Evolutionary conservation across 371 early-diverging fungal genomes (phyloP).

Genomic region (Mucor indicus): DNA sequence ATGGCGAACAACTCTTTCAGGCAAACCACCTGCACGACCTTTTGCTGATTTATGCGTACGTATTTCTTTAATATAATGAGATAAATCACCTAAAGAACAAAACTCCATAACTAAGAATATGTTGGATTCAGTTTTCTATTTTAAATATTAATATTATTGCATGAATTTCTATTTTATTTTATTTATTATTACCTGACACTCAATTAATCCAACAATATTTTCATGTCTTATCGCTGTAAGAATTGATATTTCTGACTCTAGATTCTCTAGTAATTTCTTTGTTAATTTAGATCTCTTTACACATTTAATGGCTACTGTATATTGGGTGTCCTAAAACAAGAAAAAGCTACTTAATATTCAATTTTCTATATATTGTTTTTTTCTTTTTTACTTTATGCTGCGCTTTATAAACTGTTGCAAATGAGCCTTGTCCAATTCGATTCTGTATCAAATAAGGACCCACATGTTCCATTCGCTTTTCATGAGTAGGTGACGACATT

Average conservation of each 20-base stretch:
- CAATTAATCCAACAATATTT: constrained; percentile 84
- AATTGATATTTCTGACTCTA: constrained; percentile 91
- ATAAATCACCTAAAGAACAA: constrained; percentile 89
- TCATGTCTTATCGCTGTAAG: constrained; percentile 79
- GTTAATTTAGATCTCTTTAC: constrained; percentile 84
- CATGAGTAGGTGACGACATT: too few relatives aligned
- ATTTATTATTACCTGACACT: constrained; percentile 62
- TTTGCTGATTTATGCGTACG: constrained; percentile 44
- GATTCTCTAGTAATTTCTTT: constrained; percentile 82
- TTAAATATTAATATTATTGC: background rate
- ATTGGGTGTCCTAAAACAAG: constrained; percentile 46
- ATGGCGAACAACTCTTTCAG: constrained; percentile 74
- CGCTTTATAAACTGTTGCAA: constrained; percentile 92
- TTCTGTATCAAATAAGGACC: constrained; percentile 65
- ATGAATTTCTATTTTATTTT: background rate
- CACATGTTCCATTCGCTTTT: constrained; percentile 28
- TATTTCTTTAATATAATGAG: constrained; percentile 78
- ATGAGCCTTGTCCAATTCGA: constrained; percentile 92
- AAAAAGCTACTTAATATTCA: background rate
- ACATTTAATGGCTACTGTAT: constrained; percentile 85
- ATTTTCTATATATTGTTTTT: background rate
- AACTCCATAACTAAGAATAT: constrained; percentile 95
- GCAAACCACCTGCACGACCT: constrained; percentile 67
- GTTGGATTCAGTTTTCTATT: constrained; percentile 81
- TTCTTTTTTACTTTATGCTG: constrained; percentile 55